A percentile compares a stretch with the other conserved stretches of the same genome.
phyloP scores from a whole-genome alignment of 495 filamentous ascomycete genomes.

The Letharia columbiana region DNA sequence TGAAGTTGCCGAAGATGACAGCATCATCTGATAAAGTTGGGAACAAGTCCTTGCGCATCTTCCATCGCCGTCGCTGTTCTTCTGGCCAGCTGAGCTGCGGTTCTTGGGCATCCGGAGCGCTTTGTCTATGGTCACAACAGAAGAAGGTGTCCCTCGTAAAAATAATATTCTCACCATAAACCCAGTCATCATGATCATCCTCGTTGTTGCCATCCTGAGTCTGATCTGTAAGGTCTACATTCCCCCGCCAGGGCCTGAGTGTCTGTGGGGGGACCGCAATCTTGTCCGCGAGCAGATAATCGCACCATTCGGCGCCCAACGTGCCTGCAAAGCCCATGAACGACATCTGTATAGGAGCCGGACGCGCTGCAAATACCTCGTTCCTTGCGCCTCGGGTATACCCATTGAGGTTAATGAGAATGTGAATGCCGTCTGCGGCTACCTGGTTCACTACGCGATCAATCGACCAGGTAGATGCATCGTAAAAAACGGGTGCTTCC shows the following conservation, averaged over 20 bases:
- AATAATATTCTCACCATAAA: constrained; percentile 96
- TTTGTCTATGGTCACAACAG: constrained; percentile 95
- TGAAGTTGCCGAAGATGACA: constrained; percentile 96
- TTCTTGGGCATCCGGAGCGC: constrained; percentile 67
- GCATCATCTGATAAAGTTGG: constrained; percentile 72
- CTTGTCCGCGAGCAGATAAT: constrained; percentile 88
- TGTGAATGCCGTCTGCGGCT: constrained; percentile 87
- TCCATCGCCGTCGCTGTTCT: constrained; percentile 77
- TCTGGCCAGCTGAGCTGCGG: constrained; percentile 65
- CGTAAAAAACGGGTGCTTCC: constrained; percentile 86
- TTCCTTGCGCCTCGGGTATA: constrained; percentile 97
- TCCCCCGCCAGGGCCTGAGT: constrained; percentile 66
- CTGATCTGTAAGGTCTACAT: constrained; percentile 62
- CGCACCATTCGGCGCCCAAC: constrained; percentile 95
- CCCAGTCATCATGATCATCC: constrained; percentile 62
- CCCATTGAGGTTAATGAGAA: constrained; percentile 93
- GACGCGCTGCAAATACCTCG: constrained; percentile 91
- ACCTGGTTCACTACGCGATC: constrained; percentile 86
- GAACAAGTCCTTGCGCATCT: constrained; percentile 92
- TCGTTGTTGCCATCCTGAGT: constrained; percentile 59
- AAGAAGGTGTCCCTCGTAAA: constrained; percentile 96
- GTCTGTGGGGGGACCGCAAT: constrained; percentile 79
- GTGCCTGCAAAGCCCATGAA: constrained; percentile 99
- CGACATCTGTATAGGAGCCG: constrained; percentile 96
- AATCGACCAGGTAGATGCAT: constrained; percentile 78